A percentile compares a stretch with the other conserved stretches of the same genome.
Evolutionary conservation across 352 stramenopile genomes (phyloP).

Genomic region (Phytophthora podocarpi): DNA sequence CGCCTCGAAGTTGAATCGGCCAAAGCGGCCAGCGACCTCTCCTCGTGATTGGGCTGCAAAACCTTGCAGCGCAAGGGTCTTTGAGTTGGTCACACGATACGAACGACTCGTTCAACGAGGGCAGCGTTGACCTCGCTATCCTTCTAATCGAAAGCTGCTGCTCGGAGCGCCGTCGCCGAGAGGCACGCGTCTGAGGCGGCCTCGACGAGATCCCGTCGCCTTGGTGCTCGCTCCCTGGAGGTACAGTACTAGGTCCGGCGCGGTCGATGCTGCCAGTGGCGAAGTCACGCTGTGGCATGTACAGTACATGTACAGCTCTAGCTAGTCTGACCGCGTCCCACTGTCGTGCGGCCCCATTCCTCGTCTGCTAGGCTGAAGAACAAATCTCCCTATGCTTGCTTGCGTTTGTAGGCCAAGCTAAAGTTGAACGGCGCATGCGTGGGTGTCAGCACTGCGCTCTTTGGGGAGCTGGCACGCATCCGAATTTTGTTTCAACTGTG

Average conservation of each 20-base stretch:
- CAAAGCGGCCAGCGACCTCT: not conserved
- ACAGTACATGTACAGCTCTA: too few species aligned
- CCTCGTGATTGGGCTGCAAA: not conserved
- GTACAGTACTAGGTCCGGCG: too few species aligned
- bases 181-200: not conserved
- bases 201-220: not conserved
- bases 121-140: not conserved
- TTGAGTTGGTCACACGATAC: not conserved
- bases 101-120: too few species aligned
- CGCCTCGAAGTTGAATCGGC: not conserved
- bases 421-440: not conserved
- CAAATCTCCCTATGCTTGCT: not conserved
- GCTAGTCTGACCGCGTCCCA: not conserved
- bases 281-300: too few species aligned
- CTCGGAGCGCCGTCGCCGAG: not conserved
- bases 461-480: not conserved
- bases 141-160: conserved; percentile 1
- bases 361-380: not conserved
- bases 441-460: not conserved
- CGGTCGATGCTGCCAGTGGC: too few species aligned
- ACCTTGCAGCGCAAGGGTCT: too few species aligned
- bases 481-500: not conserved
- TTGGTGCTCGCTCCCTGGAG: too few species aligned
- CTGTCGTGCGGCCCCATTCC: not conserved
- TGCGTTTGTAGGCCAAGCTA: too few species aligned